Conservation (phyloP, 1,284 basidiomycete species). For the Stygiomarasmius scandens region DNA sequence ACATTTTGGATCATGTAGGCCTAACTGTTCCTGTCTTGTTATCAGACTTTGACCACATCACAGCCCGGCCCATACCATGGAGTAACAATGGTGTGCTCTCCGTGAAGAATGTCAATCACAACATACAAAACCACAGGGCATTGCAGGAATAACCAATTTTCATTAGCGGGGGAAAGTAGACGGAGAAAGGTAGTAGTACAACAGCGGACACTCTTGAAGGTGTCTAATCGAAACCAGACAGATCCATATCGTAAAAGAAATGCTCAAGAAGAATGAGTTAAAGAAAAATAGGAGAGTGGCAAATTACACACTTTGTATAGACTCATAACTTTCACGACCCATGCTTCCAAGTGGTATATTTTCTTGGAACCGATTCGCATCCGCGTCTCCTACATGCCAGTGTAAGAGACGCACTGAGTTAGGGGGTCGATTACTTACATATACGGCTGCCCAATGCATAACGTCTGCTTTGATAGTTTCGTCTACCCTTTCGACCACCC, state of each 20-base stretch:
- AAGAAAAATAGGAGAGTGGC: not conserved
- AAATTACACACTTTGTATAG: constrained; percentile 61
- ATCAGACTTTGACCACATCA: no score
- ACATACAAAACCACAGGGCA: no score
- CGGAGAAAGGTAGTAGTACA: not conserved
- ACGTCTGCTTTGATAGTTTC: constrained; percentile 88
- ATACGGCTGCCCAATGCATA: constrained; percentile 96
- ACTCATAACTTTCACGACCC: constrained; percentile 87
- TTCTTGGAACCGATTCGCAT: constrained; percentile 92
- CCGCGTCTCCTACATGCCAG: constrained; percentile 71
- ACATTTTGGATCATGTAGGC: constrained; percentile 49
- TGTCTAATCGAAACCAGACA: constrained; percentile 57
- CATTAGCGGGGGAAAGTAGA: no score
- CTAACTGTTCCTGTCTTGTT: no score
- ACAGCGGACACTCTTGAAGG: constrained; percentile 11
- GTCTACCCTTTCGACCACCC: constrained; percentile 86
- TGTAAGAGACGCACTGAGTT: not conserved
- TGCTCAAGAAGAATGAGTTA: constrained; percentile 29
- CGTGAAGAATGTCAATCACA: no score
- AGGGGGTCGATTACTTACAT: constrained; percentile 56
- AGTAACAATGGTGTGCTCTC: no score
- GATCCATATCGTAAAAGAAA: constrained; percentile 62
- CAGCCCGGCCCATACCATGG: not conserved
- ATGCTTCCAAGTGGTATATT: constrained; percentile 94
- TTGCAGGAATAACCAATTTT: no score